These are phyloP conservation scores for Trametes hirsuta DNA, from an alignment of 1,284 basidiomycete species.

Conservation along the genomic window DNA sequence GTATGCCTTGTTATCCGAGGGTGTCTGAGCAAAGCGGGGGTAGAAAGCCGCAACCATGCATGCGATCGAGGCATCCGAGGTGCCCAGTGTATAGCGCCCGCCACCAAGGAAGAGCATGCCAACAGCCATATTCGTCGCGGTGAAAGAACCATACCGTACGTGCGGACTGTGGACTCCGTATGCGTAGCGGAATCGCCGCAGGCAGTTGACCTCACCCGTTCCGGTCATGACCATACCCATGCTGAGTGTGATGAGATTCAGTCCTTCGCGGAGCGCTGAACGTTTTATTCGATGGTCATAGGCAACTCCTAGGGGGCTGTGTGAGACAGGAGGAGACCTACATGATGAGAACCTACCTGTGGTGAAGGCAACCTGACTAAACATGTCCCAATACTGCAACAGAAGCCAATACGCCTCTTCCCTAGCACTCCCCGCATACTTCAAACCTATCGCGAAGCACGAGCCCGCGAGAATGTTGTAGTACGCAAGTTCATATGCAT, in stretches of 20 bases:
- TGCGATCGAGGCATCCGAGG: conserved; percentile 90
- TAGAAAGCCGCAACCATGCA: conserved; percentile 91
- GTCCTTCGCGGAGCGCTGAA: conserved; percentile 84
- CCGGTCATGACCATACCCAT: conserved; percentile 95
- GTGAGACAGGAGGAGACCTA: background rate
- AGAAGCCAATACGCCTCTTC: conserved; percentile 86
- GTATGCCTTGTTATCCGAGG: conserved; percentile 89
- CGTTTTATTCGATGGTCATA: conserved; percentile 89
- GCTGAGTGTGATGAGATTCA: conserved; percentile 86
- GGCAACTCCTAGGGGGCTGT: conserved; percentile 53
- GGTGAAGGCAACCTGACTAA: conserved; percentile 68
- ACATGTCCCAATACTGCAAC: conserved; percentile 79
- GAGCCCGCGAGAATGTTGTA: conserved; percentile 89
- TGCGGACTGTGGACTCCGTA: conserved; percentile 89
- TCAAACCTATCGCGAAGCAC: conserved; percentile 90
- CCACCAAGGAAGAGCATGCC: conserved; percentile 95
- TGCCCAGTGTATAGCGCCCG: conserved; percentile 91
- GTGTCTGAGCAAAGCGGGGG: conserved; percentile 79
- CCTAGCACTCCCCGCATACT: conserved; percentile 90
- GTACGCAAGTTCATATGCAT: conserved; percentile 84
- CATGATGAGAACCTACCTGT: conserved; percentile 49
- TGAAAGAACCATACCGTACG: conserved; percentile 88
- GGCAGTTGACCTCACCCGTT: conserved; percentile 90
- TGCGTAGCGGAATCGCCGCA: conserved; percentile 87
- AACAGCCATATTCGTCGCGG: conserved; percentile 89